Conservation (phyloP, 805 yeast species). For the Hanseniaspora guilliermondii region DNA sequence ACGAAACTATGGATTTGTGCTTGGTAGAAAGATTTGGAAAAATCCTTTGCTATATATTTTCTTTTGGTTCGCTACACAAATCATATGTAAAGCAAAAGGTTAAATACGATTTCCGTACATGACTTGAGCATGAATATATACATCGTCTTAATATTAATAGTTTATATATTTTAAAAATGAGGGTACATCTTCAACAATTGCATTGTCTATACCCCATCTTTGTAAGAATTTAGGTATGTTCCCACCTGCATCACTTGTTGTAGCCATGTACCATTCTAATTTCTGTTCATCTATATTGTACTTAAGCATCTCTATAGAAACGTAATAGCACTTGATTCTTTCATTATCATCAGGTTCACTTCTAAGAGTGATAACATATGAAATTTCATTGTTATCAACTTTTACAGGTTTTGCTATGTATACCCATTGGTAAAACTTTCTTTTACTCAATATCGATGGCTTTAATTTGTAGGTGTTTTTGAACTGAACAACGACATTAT, state of each 20-base stretch:
- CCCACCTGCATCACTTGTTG: conserved; percentile 32
- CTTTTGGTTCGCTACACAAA: too few species aligned
- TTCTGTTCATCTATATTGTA: conserved; percentile 18
- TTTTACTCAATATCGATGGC: conserved; percentile 24
- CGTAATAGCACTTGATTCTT: conserved; percentile 24
- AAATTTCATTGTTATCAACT: conserved; percentile 19
- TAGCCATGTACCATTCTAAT: conserved; percentile 31
- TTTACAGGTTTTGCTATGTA: conserved; percentile 23
- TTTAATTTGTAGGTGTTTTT: conserved; percentile 30
- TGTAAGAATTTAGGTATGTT: conserved; percentile 32
- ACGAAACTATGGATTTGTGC: too few species aligned
- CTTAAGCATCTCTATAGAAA: conserved; percentile 28
- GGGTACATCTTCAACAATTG: conserved; percentile 32
- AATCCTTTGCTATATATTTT: too few species aligned
- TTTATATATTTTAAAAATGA: conserved; percentile 23
- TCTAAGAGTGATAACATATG: conserved; percentile 28
- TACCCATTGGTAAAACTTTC: conserved; percentile 31
- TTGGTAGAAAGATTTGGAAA: too few species aligned
- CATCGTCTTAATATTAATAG: neutral
- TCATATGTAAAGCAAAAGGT: too few species aligned
- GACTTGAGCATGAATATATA: neutral
- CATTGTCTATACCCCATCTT: conserved; percentile 30
- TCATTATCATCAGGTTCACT: conserved; percentile 21
- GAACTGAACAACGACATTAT: conserved; percentile 23
- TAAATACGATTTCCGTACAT: too few species aligned